Evolutionary conservation across 1,284 basidiomycete species (phyloP).

Genomic region (Leccinum subspadiceum): DNA sequence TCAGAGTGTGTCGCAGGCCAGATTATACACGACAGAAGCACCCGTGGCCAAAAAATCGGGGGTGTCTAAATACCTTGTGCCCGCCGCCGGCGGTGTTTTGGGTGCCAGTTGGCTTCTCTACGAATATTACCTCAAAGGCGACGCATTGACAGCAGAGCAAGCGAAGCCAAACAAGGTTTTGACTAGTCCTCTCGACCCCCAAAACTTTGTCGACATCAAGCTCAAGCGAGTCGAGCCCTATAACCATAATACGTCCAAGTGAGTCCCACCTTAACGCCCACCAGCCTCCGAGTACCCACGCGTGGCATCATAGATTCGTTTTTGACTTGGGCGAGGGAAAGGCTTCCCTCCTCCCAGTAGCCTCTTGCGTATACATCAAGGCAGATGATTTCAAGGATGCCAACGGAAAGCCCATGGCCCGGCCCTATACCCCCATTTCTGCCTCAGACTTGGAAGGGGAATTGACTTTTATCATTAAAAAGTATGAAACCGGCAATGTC

Average conservation of each 20-base stretch:
- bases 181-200: slow-evolving; percentile 69
- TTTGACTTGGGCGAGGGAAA: slow-evolving; percentile 86
- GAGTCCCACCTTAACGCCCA: slow-evolving; percentile 14
- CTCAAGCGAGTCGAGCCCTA: slow-evolving; percentile 85
- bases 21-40: slow-evolving; percentile 47
- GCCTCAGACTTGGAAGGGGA: slow-evolving; percentile 71
- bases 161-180: slow-evolving; percentile 41
- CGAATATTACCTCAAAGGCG: slow-evolving; percentile 21
- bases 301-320: slow-evolving; percentile 54
- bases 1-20: slow-evolving; percentile 22
- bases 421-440: slow-evolving; percentile 87
- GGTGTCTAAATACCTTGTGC: slow-evolving; percentile 38
- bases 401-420: slow-evolving; percentile 87
- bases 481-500: slow-evolving; percentile 76
- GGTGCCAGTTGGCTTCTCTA: slow-evolving; percentile 18
- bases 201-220: slow-evolving; percentile 77
- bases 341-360: slow-evolving; percentile 74
- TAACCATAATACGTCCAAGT: slow-evolving; percentile 89
- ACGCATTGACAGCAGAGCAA: slow-evolving; percentile 24
- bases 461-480: slow-evolving; percentile 84
- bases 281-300: background rate
- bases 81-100: slow-evolving; percentile 33
- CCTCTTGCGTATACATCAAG: slow-evolving; percentile 68
- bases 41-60: slow-evolving; percentile 44
- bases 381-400: slow-evolving; percentile 64